Percentiles rank a stretch among this genome's conserved stretches.
Conservation (phyloP, 1,139 yeast genomes). For the Lodderomyces elongisporus region DNA sequence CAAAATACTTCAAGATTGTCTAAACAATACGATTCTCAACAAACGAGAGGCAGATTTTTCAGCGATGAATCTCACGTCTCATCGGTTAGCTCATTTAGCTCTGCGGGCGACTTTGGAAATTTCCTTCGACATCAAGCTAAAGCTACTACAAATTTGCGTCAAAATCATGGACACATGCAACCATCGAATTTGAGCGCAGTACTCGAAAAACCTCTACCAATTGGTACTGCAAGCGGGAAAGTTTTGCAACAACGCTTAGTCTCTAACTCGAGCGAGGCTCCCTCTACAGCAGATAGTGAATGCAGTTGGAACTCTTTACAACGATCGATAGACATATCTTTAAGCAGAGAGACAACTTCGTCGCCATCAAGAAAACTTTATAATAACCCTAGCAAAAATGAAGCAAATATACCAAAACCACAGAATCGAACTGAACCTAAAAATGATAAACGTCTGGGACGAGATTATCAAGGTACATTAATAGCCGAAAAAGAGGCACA, state of each 20-base stretch:
- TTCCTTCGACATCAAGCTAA: neutral
- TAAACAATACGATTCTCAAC: no score
- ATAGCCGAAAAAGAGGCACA: conserved; percentile 3
- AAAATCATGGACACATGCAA: no score
- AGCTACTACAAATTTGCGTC: no score
- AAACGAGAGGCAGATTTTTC: conserved; percentile 18
- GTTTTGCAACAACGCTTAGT: conserved; percentile 3
- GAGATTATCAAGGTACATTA: neutral
- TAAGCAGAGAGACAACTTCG: conserved; percentile 1
- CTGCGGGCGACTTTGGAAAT: conserved; percentile 26
- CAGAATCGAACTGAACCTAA: no score
- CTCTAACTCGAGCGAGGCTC: neutral
- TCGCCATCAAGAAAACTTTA: neutral
- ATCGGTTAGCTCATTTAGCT: conserved; percentile 36
- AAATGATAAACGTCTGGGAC: neutral
- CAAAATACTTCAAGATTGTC: neutral
- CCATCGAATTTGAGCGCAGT: no score
- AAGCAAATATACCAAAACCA: no score
- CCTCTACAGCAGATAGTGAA: no score
- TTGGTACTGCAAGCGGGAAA: no score
- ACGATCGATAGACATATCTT: conserved; percentile 27
- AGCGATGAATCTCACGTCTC: conserved; percentile 39
- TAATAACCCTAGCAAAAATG: no score
- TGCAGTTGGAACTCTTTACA: conserved; percentile 36
- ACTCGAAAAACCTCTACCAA: no score